phyloP scores from a whole-genome alignment of 2,329 filamentous ascomycete genomes.

The Cladosporium sp. region DNA sequence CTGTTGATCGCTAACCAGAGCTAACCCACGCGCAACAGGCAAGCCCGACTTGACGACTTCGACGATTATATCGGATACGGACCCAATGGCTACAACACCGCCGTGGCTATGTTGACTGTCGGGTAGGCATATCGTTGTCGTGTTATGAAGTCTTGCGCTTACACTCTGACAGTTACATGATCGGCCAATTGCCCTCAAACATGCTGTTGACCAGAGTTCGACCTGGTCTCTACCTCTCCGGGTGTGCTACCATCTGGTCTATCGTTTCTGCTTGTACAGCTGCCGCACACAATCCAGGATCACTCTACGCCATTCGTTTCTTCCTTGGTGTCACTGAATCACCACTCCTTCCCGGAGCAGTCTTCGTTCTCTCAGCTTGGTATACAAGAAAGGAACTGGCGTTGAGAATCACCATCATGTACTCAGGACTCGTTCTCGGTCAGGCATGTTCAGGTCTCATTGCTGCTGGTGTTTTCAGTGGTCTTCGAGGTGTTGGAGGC shows the following conservation, averaged over 20 bases:
- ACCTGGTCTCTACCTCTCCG: slow-evolving; percentile 39
- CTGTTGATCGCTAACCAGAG: too few species aligned
- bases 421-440: slow-evolving; percentile 4
- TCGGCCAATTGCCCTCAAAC: slow-evolving; percentile 39
- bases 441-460: slow-evolving; percentile 6
- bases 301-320: slow-evolving; percentile 22
- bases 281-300: slow-evolving; percentile 20
- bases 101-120: not conserved
- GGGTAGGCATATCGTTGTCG: not conserved
- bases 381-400: slow-evolving; percentile 31
- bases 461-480: slow-evolving; percentile 6
- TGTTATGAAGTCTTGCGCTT: not conserved
- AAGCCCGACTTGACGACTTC: slow-evolving; percentile 1
- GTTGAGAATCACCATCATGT: slow-evolving; percentile 2
- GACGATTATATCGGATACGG: not conserved
- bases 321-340: slow-evolving; percentile 19
- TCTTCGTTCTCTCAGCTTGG: slow-evolving; percentile 32
- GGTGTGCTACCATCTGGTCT: slow-evolving; percentile 31
- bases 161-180: slow-evolving; percentile 26
- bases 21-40: not conserved
- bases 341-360: slow-evolving; percentile 4
- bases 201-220: slow-evolving; percentile 43
- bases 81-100: slow-evolving; percentile 2
- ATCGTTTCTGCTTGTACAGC: slow-evolving; percentile 23
- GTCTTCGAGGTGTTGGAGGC: not conserved